Base-by-base conservation (phyloP, 495 filamentous ascomycete species). In the Hypoxylon lenormandii region DNA sequence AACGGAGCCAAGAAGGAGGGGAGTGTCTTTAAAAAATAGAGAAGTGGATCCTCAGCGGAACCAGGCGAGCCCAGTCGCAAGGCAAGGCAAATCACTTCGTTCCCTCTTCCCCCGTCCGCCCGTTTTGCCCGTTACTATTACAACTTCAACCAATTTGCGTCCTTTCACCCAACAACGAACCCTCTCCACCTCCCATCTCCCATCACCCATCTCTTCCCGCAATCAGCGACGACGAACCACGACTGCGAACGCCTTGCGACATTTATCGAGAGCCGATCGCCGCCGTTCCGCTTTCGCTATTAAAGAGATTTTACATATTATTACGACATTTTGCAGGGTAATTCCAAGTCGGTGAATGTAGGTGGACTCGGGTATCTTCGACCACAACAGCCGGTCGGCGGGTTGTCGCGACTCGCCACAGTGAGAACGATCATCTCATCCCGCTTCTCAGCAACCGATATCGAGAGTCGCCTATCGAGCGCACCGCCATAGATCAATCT, bases 391-490 rank as follows among this genome's bases (percentile, higher is more conserved):
- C 73, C 73, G 65, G 70, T 76, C 72, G 73, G 74, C 79, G 74
- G 68, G 76, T 73, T 80, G 74, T 77, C 78, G 78, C 76, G 76
- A 74, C 75, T 79, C 69, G 78, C 75, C 74, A 74, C 74, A 74
- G 64, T 74, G 59, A 69, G 42, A 69, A 52, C 55, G 59, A 69
- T 58, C 55, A 49, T 56, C 37, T 47, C 33, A 63, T 75, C 63
- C 68, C 70, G 70, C 63, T 57, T 49, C 69, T 57, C 53, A 60
- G 56, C 49, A 33, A n/a, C n/a, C 59, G 13, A 16, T 57, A 68
- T 64, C 67, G 47, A 45, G 37, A 56, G 53, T 65, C 62, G 42
- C 46, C 66, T 33, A 75, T 71, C 74, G 38, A 71, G 53, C 75
- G 64, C 75, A 73, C 72, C 72, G 40, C 52, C 38, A 40, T 22